These are phyloP conservation scores for Saraca asoca DNA, from an alignment of 331 rosid species.

Conservation along the genomic window DNA sequence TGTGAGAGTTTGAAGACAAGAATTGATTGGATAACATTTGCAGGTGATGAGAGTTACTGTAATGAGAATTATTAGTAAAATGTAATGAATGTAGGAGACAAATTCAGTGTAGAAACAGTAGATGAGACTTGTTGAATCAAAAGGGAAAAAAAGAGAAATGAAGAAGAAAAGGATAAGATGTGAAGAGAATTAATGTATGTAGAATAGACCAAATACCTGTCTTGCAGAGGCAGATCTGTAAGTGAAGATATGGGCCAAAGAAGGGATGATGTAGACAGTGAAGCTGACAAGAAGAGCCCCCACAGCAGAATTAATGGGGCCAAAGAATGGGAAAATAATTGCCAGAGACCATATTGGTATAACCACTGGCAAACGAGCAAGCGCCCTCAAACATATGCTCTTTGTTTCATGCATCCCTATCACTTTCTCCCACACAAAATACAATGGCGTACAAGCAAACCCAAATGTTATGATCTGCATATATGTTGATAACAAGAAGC, in stretches of 20 bases:
- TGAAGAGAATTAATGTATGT: too few relatives aligned
- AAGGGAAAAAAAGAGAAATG: too few relatives aligned
- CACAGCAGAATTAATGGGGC: conserved; percentile 95
- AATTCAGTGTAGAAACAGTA: conserved; percentile 14
- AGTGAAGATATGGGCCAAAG: conserved; percentile 88
- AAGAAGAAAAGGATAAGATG: conserved; percentile 36
- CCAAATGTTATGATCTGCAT: conserved; percentile 90
- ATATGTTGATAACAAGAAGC: neutral
- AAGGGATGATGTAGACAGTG: conserved; percentile 92
- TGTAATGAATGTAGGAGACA: conserved; percentile 11
- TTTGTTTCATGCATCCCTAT: conserved; percentile 93
- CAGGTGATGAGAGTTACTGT: too few relatives aligned
- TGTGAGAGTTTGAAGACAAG: too few relatives aligned
- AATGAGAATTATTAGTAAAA: too few relatives aligned
- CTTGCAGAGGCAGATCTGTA: conserved; percentile 80
- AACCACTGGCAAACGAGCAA: conserved; percentile 91
- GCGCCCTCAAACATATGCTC: conserved; percentile 81
- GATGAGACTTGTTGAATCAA: too few relatives aligned
- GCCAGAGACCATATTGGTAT: conserved; percentile 96
- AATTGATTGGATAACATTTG: too few relatives aligned
- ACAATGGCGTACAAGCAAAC: conserved; percentile 91
- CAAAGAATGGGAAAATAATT: conserved; percentile 92
- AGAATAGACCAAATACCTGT: conserved; percentile 61
- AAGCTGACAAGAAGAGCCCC: conserved; percentile 96
- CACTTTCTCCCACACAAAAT: conserved; percentile 97